Evolutionary conservation across 225 moss, liverwort and hornwort species (phyloP).

Genomic region (Physcomitrellopsis africana): DNA sequence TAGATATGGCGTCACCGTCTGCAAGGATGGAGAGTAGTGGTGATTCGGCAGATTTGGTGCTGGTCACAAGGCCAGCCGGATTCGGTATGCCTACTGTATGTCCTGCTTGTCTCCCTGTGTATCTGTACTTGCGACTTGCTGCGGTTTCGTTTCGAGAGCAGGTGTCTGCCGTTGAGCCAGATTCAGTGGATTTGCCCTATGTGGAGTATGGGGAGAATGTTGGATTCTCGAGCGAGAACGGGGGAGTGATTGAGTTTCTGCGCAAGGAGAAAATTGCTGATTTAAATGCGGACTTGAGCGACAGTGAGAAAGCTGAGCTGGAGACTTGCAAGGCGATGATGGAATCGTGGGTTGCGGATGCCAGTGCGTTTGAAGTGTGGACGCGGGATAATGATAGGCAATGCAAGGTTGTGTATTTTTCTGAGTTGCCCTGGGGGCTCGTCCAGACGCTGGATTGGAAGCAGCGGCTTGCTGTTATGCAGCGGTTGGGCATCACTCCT

Average conservation of each 20-base stretch:
- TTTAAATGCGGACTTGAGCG: slow-evolving; percentile 71
- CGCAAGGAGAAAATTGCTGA: slow-evolving; percentile 72
- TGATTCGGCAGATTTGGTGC: slow-evolving; percentile 40
- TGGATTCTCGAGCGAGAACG: slow-evolving; percentile 88
- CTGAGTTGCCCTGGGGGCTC: slow-evolving; percentile 77
- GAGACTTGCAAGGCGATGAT: slow-evolving; percentile 88
- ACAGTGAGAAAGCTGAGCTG: slow-evolving; percentile 77
- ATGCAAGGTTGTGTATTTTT: slow-evolving; percentile 71
- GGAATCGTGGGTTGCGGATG: slow-evolving; percentile 93
- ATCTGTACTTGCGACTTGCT: slow-evolving; percentile 80
- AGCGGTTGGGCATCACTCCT: slow-evolving; percentile 72
- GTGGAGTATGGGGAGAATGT: slow-evolving; percentile 87
- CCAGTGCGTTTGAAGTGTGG: slow-evolving; percentile 85
- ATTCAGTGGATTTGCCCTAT: slow-evolving; percentile 87
- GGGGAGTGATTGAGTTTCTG: slow-evolving; percentile 84
- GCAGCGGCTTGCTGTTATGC: slow-evolving; percentile 75
- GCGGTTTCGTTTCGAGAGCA: slow-evolving; percentile 68
- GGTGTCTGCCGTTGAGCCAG: slow-evolving; percentile 77
- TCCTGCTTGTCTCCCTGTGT: slow-evolving; percentile 80
- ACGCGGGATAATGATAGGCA: slow-evolving; percentile 82
- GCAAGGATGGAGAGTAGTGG: slow-evolving; percentile 20
- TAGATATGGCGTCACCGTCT: slow-evolving; percentile 37
- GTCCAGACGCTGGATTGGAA: slow-evolving; percentile 91
- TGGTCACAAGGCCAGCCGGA: slow-evolving; percentile 65
- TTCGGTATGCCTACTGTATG: slow-evolving; percentile 93